A percentile compares a stretch with the other conserved stretches of the same genome.
Conservation (phyloP, 2,329 filamentous ascomycete genomes). For the Neofusicoccum kwambonambiense region DNA sequence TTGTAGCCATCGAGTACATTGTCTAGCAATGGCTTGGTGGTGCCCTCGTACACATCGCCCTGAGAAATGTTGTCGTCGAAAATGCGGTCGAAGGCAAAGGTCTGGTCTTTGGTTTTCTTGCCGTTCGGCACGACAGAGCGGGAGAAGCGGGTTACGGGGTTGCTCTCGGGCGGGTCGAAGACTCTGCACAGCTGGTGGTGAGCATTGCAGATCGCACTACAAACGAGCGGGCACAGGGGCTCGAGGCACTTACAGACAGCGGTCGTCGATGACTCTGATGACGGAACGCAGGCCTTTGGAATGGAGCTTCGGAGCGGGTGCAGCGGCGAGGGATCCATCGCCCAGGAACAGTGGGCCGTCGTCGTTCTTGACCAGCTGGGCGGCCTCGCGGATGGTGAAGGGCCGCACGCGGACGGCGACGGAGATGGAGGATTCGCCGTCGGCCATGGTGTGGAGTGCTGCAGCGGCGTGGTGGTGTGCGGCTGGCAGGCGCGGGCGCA, state of each 20-base stretch:
- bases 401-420: slow-evolving; percentile 62
- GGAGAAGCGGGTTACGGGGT: slow-evolving; percentile 82
- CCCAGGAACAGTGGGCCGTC: slow-evolving; percentile 92
- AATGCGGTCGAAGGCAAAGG: slow-evolving; percentile 93
- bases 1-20: slow-evolving; percentile 97
- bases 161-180: slow-evolving; percentile 96
- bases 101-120: slow-evolving; percentile 95
- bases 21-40: slow-evolving; percentile 84
- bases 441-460: slow-evolving; percentile 22
- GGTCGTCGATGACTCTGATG: slow-evolving; percentile 94
- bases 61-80: slow-evolving; percentile 96
- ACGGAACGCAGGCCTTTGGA: slow-evolving; percentile 86
- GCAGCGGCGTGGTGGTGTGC: slow-evolving; percentile 12
- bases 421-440: slow-evolving; percentile 51
- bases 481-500: slow-evolving; percentile 1
- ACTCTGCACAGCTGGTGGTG: slow-evolving; percentile 58
- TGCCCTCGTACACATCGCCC: slow-evolving; percentile 91
- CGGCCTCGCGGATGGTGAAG: slow-evolving; percentile 86
- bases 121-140: slow-evolving; percentile 74
- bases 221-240: slow-evolving; percentile 6
- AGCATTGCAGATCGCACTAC: slow-evolving; percentile 25
- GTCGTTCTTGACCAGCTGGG: slow-evolving; percentile 77
- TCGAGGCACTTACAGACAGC: slow-evolving; percentile 70
- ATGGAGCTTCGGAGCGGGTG: slow-evolving; percentile 78
- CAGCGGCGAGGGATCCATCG: slow-evolving; percentile 89